Evolutionary conservation across 1,139 yeast species (phyloP).

Genomic region (Scheffersomyces segobiensis): DNA sequence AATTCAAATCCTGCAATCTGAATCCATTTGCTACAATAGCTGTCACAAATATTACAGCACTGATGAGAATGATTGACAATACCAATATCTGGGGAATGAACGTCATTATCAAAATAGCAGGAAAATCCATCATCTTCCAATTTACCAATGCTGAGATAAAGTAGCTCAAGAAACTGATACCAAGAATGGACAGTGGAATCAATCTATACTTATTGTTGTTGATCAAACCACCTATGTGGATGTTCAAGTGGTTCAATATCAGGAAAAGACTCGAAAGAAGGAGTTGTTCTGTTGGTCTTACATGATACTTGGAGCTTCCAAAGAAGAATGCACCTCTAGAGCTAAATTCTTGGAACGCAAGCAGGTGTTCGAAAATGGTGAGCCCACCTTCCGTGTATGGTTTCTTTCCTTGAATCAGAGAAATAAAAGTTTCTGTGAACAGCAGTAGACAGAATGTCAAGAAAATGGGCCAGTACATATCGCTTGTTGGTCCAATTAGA

Average conservation of each 20-base stretch:
- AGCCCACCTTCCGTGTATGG: constrained; percentile 70
- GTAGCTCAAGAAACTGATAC: constrained; percentile 49
- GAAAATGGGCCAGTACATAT: constrained; percentile 65
- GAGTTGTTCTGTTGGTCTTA: constrained; percentile 55
- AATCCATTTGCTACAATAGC: constrained; percentile 66
- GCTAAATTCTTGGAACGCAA: constrained; percentile 72
- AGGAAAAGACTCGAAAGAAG: constrained; percentile 54
- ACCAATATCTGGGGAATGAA: constrained; percentile 63
- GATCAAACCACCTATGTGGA: constrained; percentile 59
- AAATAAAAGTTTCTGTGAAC: constrained; percentile 68
- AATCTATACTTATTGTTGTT: constrained; percentile 55
- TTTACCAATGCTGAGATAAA: constrained; percentile 37
- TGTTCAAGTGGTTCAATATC: constrained; percentile 52
- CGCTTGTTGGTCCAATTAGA: constrained; percentile 52
- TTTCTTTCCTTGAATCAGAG: constrained; percentile 57
- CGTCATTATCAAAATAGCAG: constrained; percentile 55
- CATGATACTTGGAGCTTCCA: constrained; percentile 18
- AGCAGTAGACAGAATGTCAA: constrained; percentile 62
- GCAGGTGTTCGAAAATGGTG: constrained; percentile 70
- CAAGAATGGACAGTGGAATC: constrained; percentile 61
- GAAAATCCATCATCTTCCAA: constrained; percentile 48
- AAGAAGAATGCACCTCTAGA: constrained; percentile 36
- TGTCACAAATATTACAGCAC: constrained; percentile 50
- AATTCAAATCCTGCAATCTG: constrained; percentile 43
- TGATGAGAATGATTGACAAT: constrained; percentile 47